Evolutionary conservation across 805 yeast species (phyloP).

Genomic region (Saturnispora serradocipensis): DNA sequence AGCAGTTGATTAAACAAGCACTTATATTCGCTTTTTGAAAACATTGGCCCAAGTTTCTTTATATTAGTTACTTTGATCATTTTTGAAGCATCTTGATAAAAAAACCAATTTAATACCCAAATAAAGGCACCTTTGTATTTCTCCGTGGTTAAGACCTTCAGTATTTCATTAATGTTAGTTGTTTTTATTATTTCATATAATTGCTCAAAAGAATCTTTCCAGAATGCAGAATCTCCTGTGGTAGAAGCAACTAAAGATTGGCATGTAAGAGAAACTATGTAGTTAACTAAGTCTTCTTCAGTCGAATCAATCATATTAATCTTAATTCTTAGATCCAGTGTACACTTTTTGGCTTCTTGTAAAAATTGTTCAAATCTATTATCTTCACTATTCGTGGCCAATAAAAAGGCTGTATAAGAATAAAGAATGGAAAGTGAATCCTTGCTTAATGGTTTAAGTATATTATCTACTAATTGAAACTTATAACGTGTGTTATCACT

Average conservation of each 20-base stretch:
- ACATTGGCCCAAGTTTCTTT: slow-evolving; percentile 16
- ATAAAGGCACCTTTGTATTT: slow-evolving; percentile 8
- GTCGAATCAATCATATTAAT: not conserved
- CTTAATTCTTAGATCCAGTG: not conserved
- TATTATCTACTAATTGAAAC: slow-evolving; percentile 7
- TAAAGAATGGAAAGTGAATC: slow-evolving; percentile 8
- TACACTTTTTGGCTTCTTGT: slow-evolving; percentile 3
- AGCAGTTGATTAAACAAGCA: slow-evolving; percentile 6
- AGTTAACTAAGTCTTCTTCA: slow-evolving; percentile 10
- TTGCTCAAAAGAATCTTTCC: slow-evolving; percentile 17
- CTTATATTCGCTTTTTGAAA: slow-evolving; percentile 17
- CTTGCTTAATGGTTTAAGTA: slow-evolving; percentile 12
- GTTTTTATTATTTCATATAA: slow-evolving; percentile 10
- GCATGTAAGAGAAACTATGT: slow-evolving; percentile 14
- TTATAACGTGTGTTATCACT: slow-evolving; percentile 9
- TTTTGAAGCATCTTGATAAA: slow-evolving; percentile 20
- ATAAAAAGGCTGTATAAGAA: slow-evolving; percentile 14
- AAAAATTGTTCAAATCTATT: slow-evolving; percentile 6
- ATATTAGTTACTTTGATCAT: slow-evolving; percentile 16
- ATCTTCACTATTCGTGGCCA: slow-evolving; percentile 7
- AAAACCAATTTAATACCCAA: slow-evolving; percentile 18
- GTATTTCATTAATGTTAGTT: slow-evolving; percentile 13
- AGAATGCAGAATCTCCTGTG: slow-evolving; percentile 14
- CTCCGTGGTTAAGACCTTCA: slow-evolving; percentile 5
- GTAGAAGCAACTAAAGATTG: slow-evolving; percentile 16